Conservation (phyloP, 306 rosid genomes). For the Fragaria ananassa region DNA sequence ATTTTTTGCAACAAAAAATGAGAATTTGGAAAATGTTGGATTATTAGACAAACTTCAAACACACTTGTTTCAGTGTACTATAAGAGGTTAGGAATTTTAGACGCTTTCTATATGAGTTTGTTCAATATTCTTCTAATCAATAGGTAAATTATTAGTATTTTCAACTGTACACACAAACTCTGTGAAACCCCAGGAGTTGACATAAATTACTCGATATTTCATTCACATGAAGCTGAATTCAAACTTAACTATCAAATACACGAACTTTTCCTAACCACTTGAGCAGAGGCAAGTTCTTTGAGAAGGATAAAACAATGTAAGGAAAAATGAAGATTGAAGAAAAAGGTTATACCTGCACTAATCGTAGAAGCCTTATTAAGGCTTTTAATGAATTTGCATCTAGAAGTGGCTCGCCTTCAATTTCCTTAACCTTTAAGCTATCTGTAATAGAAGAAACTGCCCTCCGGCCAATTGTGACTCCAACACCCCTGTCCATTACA, state of each 20-base stretch:
- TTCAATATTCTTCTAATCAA: background rate
- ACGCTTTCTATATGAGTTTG: background rate
- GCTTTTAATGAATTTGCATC: constrained; percentile 85
- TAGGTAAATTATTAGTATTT: background rate
- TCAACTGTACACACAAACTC: background rate
- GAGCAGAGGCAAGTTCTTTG: background rate
- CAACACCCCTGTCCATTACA: constrained; percentile 94
- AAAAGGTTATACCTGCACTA: constrained; percentile 69
- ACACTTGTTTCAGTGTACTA: background rate
- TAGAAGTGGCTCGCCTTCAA: constrained; percentile 87
- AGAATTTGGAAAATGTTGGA: background rate
- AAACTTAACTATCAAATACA: background rate
- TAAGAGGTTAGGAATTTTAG: background rate
- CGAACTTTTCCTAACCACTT: background rate
- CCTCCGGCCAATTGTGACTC: constrained; percentile 81
- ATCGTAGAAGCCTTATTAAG: constrained; percentile 80
- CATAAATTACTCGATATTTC: background rate
- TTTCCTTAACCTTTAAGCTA: constrained; percentile 71
- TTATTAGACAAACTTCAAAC: background rate
- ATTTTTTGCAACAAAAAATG: background rate
- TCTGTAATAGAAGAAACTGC: constrained; percentile 65
- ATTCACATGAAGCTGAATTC: background rate
- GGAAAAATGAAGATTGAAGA: too few relatives aligned
- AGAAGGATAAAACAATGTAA: background rate
- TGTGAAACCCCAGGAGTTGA: background rate